Evolutionary conservation across 1,139 yeast genomes (phyloP).

Genomic region (Debaryomyces subglobosus): DNA sequence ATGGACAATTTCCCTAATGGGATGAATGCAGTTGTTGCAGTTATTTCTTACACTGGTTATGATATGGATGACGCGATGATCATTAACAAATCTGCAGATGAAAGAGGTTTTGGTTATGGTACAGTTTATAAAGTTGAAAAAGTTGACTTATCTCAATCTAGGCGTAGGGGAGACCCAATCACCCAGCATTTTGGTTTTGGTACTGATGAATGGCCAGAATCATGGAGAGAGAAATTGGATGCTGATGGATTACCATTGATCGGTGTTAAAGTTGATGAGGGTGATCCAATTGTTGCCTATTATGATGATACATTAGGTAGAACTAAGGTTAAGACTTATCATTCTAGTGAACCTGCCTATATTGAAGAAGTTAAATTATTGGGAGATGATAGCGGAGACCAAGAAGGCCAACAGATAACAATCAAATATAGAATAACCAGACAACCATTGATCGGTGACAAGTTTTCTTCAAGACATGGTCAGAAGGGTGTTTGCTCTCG

Average conservation of each 20-base stretch:
- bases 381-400: constrained; percentile 79
- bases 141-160: constrained; percentile 73
- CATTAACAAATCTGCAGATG: constrained; percentile 94
- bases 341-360: constrained; percentile 91
- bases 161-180: constrained; percentile 93
- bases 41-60: constrained; percentile 96
- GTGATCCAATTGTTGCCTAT: constrained; percentile 94
- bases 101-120: constrained; percentile 97
- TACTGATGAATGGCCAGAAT: constrained; percentile 85
- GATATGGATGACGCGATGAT: constrained; percentile 99
- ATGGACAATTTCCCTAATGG: constrained; percentile 99
- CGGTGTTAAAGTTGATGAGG: constrained; percentile 88
- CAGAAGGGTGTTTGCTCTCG: constrained; percentile 99
- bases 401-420: constrained; percentile 82
- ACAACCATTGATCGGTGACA: constrained; percentile 95
- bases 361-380: constrained; percentile 92
- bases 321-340: constrained; percentile 90
- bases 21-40: constrained; percentile 97
- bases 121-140: constrained; percentile 94
- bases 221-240: constrained; percentile 87
- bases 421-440: constrained; percentile 91
- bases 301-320: constrained; percentile 90
- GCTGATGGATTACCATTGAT: constrained; percentile 91
- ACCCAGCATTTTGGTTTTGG: constrained; percentile 97
- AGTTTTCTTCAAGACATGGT: constrained; percentile 97